Evolutionary conservation across 2,329 filamentous ascomycete genomes (phyloP), one percentile per base, ranked within the genome.

Genomic region (Fusarium redolens): DNA sequence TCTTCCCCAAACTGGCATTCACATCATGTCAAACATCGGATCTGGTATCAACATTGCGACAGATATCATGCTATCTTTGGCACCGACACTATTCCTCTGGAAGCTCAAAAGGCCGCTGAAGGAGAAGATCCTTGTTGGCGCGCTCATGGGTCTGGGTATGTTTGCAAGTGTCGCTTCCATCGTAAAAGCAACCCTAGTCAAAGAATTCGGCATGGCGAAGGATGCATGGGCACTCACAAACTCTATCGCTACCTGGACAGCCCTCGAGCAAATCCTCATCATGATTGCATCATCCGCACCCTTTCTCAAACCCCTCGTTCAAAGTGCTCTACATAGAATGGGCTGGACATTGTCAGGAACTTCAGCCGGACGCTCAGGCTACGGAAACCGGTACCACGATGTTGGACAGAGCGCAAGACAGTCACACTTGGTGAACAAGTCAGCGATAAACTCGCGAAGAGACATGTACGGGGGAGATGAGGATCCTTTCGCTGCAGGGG

Each of bases 211-310:
- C 28, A 31, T 43, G 20, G 62, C 66, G 2, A 44, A 61, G 33
- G 51, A 70, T 30, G 43, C 45, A 33, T 69, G 66, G 68, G 66
- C 68, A 1, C 30, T 70, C 4, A 66, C 50, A n/a, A 70, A 66
- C 25, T 48, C 68, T 18, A 70, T 70, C 12, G 40, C 66, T 4
- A 70, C 68, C 4, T 66, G 50, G 66, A 66, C 68, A 5, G 65
- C 65, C 6, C 59, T 69, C 9, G 67, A 69, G 22, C 59, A 69
- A 35, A 65, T 69, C 17, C 67, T 69, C 17, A 65, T 69, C 43
- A 69, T 69, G 65, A 69, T 69, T 18, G 59, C 59, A 13, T 69
- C 67, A 15, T 69, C 65, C 3, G 65, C 67, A 0, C 65, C 67
- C 1, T 69, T 69, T 1, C 43, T 69, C 2, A 68, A 68, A 3